Evolutionary conservation across 2,329 filamentous ascomycete species (phyloP).

Genomic region (Cladosporium cucumerinum): DNA sequence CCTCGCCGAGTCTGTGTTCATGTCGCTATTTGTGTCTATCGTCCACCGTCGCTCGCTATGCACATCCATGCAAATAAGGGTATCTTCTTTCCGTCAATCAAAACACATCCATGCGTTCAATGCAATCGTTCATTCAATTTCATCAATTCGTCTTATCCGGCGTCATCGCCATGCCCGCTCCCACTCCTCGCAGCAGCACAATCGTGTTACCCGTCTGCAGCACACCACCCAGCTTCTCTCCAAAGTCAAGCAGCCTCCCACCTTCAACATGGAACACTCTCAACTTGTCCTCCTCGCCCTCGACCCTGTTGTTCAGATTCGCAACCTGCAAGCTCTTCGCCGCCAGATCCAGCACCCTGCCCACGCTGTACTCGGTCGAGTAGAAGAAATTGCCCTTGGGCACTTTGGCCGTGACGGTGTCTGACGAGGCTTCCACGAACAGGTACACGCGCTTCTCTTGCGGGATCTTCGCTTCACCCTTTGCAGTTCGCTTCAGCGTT

Average conservation of each 20-base stretch:
- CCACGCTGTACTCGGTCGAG: conserved; percentile 77
- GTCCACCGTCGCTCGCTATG: conserved; percentile 10
- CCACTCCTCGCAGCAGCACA: conserved; percentile 80
- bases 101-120: not conserved
- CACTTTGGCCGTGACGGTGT: conserved; percentile 77
- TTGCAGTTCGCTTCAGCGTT: conserved; percentile 78
- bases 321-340: conserved; percentile 73
- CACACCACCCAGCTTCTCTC: conserved; percentile 73
- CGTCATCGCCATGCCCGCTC: conserved; percentile 50
- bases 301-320: conserved; percentile 78
- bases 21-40: too few relatives aligned
- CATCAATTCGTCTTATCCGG: conserved; percentile 27
- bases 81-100: not conserved
- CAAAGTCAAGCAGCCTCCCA: conserved; percentile 80
- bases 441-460: conserved; percentile 85
- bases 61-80: not conserved
- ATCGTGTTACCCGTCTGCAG: conserved; percentile 84
- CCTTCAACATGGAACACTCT: conserved; percentile 92
- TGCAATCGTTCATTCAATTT: not conserved
- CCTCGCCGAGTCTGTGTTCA: too few relatives aligned
- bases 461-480: conserved; percentile 80
- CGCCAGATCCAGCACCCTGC: conserved; percentile 73
- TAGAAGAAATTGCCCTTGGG: conserved; percentile 59
- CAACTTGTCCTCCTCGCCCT: conserved; percentile 73
- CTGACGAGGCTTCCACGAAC: conserved; percentile 83